Percentiles rank a stretch among this genome's conserved stretches.
phyloP scores from a whole-genome alignment of 257 asterid genomes.

The Lithospermum erythrorhizon region DNA sequence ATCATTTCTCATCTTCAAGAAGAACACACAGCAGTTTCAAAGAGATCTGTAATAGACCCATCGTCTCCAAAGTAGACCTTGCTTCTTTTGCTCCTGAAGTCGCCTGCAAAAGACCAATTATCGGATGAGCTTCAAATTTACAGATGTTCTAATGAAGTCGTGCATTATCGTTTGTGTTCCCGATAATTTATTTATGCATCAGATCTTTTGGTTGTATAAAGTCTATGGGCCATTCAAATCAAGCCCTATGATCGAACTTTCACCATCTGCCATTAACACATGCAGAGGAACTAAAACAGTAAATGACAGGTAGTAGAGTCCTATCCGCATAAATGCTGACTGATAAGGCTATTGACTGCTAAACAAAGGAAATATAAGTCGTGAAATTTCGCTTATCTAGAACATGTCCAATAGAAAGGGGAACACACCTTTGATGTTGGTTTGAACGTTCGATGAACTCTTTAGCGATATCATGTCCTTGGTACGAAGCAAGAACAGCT shows the following conservation, averaged over 20 bases:
- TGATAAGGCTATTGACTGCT: not conserved
- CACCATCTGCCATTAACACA: no score
- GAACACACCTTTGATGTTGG: slow-evolving; percentile 54
- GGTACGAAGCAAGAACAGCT: slow-evolving; percentile 66
- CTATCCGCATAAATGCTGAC: no score
- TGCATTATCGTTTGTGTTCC: not conserved
- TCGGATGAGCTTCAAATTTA: not conserved
- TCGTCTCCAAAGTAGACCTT: slow-evolving; percentile 45
- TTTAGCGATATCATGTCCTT: slow-evolving; percentile 70
- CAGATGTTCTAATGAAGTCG: not conserved
- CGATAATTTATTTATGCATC: not conserved
- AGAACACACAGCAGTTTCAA: no score
- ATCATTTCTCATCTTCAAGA: no score
- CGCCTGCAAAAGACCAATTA: slow-evolving; percentile 37
- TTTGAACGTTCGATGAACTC: slow-evolving; percentile 84
- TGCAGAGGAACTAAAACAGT: no score
- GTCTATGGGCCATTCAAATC: no score
- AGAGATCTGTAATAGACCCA: slow-evolving; percentile 7
- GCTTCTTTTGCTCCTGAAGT: slow-evolving; percentile 60
- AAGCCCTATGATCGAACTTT: no score
- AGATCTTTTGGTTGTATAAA: not conserved
- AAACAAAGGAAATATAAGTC: not conserved
- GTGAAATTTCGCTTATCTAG: not conserved
- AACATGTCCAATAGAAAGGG: not conserved
- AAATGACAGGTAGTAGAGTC: no score